Percentiles rank a stretch among this genome's conserved stretches.
Conservation (phyloP, 495 filamentous ascomycete species). For the Xylaria nigripes region DNA sequence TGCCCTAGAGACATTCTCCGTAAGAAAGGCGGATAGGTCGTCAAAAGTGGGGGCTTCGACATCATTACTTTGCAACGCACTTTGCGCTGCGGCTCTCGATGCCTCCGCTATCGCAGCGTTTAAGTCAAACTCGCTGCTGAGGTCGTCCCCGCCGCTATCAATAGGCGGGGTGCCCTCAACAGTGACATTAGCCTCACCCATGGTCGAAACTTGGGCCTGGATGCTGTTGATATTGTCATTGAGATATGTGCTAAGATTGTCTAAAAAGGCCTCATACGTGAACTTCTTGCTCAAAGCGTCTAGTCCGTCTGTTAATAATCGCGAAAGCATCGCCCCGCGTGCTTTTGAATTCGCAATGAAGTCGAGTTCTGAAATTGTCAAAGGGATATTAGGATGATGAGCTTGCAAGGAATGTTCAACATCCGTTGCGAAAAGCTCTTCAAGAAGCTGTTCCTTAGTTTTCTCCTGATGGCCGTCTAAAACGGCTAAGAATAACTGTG, state of each 20-base stretch:
- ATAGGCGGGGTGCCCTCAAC: conserved; percentile 23
- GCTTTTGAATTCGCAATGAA: conserved; percentile 58
- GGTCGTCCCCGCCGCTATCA: conserved; percentile 5
- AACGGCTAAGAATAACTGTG: conserved; percentile 71
- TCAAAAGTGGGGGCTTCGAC: conserved; percentile 17
- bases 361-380: conserved; percentile 65
- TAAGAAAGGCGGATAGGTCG: conserved; percentile 24
- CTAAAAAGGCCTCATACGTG: conserved; percentile 70
- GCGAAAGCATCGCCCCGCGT: conserved; percentile 58
- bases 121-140: conserved; percentile 21
- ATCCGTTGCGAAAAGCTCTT: conserved; percentile 63
- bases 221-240: conserved; percentile 65
- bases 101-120: conserved; percentile 27
- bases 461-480: conserved; percentile 50
- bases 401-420: conserved; percentile 56
- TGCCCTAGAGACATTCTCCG: conserved; percentile 27
- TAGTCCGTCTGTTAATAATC: conserved; percentile 21
- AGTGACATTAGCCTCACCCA: conserved; percentile 31
- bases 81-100: conserved; percentile 25
- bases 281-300: conserved; percentile 64
- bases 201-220: conserved; percentile 40
- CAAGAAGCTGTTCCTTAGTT: conserved; percentile 57
- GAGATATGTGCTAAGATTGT: conserved; percentile 64
- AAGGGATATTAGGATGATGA: conserved; percentile 54
- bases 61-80: conserved; percentile 8